Evolutionary conservation across 139 green algal genomes (phyloP), one percentile per base, ranked within the genome.

Genomic region (Desmodesmus armatus): DNA sequence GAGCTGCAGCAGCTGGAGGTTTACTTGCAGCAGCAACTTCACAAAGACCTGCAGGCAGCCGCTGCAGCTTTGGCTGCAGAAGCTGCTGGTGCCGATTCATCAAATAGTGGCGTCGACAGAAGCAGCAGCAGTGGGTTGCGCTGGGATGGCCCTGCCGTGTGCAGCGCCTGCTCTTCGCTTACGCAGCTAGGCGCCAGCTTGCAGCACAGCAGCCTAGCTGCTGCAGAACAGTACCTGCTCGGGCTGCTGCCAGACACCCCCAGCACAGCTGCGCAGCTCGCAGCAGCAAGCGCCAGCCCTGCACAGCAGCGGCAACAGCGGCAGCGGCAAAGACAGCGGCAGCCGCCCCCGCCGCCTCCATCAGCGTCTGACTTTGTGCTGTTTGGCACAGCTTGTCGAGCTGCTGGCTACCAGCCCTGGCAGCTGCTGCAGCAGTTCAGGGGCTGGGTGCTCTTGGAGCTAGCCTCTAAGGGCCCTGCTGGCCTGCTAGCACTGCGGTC

Each of bases 161-260:
- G 78, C 29, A 84, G 78, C 76, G 58, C 37, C 76, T 84, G 62
- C 41, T 76, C 33, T 49, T 13, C n/a, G 3, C 47, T 84, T 31
- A 41, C 39, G 17, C 47, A 33, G 11, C 60, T 85, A 2, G 79
- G 79, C 17, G 21, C 40, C 11, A 29, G 31, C 3, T 40, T 85
- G 9, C 40, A 85, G 19, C 62, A 27, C 0, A 2, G 33, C 3
- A 85, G 65, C 7, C 44, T 85, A 7, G 3, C 25, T 7, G 51
- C 69, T 27, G 79, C 44, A 33, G 79, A 85, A 44, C 62, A 75
- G 65, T 39, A 75, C 6, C 51, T 85, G 21, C 17, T 3, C 23
- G 41, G 7, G 43, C 49, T 85, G 43, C 25, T 77, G 51, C 63
- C 76, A n/a, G 21, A 41, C 13, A 17, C 76, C 53, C 37, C 76